A percentile compares a stretch with the other conserved stretches of the same genome.
phyloP scores from a whole-genome alignment of 2,329 filamentous ascomycete genomes.

The Paecilomyces niveus region DNA sequence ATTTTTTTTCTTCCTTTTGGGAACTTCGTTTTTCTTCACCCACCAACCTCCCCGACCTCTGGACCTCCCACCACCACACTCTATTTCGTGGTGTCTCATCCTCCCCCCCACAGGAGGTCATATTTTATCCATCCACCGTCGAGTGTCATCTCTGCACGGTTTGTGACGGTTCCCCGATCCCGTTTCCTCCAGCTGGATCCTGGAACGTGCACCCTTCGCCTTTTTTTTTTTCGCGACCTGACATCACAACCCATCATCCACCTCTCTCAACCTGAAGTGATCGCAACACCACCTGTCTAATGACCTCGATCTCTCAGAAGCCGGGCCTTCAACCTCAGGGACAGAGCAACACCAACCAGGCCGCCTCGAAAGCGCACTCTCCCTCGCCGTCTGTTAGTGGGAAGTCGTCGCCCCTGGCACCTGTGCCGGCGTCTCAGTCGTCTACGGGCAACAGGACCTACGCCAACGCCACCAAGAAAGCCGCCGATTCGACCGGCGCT shows the following conservation, averaged over 20 bases:
- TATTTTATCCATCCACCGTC: not conserved
- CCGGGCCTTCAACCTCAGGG: slow-evolving; percentile 45
- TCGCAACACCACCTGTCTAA: slow-evolving; percentile 42
- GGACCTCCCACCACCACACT: not conserved
- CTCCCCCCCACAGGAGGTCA: not conserved
- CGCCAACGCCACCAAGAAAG: slow-evolving; percentile 56
- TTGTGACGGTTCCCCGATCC: not conserved
- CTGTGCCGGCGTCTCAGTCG: slow-evolving; percentile 43
- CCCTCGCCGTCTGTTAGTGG: slow-evolving; percentile 43
- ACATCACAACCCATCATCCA: slow-evolving; percentile 1
- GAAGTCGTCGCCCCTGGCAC: slow-evolving; percentile 44
- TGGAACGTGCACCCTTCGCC: not conserved
- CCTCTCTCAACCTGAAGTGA: slow-evolving; percentile 14
- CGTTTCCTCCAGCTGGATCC: not conserved
- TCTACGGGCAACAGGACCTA: slow-evolving; percentile 52
- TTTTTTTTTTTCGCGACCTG: not conserved
- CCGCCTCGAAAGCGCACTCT: slow-evolving; percentile 36
- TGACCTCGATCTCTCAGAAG: slow-evolving; percentile 51
- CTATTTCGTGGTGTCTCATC: not conserved
- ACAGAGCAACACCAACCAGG: slow-evolving; percentile 42
- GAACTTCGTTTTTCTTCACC: slow-evolving; percentile 1
- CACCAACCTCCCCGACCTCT: not conserved
- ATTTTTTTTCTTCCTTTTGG: not conserved
- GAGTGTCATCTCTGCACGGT: not conserved
- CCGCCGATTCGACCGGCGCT: slow-evolving; percentile 43